A percentile compares a stretch with the other conserved stretches of the same genome.
These are phyloP conservation scores for Pseudonitzschia multiseries DNA, from an alignment of 108 stramenopile genomes.

Conservation along the genomic window DNA sequence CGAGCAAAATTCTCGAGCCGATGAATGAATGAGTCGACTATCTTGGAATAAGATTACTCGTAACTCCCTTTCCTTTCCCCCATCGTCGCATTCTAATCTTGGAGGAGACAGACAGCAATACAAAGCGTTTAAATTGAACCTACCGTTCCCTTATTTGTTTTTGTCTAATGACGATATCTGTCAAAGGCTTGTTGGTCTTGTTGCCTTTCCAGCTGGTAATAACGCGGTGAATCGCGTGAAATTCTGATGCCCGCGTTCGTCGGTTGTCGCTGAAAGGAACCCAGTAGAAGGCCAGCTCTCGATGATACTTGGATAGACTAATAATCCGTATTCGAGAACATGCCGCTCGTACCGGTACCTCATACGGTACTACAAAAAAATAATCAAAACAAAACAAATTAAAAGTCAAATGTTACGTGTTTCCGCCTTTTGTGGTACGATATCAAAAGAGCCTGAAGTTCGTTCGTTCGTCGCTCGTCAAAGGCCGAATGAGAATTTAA, in stretches of 20 bases:
- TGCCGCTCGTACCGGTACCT: too few species aligned
- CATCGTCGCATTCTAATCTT: not conserved
- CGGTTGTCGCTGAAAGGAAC: not conserved
- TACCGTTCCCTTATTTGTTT: not conserved
- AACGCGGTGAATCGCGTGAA: slow-evolving; percentile 10
- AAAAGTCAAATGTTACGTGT: not conserved
- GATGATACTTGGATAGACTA: not conserved
- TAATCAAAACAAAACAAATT: too few species aligned
- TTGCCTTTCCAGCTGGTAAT: not conserved
- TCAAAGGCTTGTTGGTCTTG: not conserved
- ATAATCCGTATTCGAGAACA: too few species aligned
- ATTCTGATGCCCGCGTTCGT: not conserved
- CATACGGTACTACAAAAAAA: too few species aligned
- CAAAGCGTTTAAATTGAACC: not conserved
- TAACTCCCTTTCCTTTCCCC: not conserved
- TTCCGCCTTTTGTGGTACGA: not conserved
- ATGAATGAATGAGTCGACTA: not conserved
- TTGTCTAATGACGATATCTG: not conserved
- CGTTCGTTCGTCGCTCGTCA: not conserved
- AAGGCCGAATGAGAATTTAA: not conserved
- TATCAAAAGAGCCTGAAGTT: not conserved
- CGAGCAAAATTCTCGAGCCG: slow-evolving; percentile 1
- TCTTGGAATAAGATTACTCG: too few species aligned
- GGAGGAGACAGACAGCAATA: not conserved
- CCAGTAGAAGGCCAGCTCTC: not conserved